phyloP scores from a whole-genome alignment of 345 rosid species.

The Moricandia moricandioides region DNA sequence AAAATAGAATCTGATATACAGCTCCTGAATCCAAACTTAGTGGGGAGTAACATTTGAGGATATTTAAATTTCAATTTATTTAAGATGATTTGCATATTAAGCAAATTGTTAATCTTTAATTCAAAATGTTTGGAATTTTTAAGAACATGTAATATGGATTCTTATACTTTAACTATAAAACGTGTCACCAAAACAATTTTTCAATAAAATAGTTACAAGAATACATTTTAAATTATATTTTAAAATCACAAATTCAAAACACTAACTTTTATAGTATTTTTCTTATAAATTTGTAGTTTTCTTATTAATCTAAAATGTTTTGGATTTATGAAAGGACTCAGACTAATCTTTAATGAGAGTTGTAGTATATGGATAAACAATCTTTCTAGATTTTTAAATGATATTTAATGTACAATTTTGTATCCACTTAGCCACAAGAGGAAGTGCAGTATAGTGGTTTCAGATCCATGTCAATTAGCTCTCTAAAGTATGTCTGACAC shows the following conservation, averaged over 20 bases:
- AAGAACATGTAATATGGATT: not conserved
- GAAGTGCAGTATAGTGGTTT: no score
- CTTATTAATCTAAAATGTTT: no score
- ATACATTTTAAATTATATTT: not conserved
- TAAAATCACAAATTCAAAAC: not conserved
- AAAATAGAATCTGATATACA: not conserved
- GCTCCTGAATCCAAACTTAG: not conserved
- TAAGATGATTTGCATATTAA: not conserved
- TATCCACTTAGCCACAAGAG: no score
- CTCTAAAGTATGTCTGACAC: no score
- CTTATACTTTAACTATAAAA: not conserved
- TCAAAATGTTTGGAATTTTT: not conserved
- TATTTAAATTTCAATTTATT: not conserved
- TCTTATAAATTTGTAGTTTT: no score
- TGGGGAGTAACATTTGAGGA: not conserved
- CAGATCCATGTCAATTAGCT: no score
- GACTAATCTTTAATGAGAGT: no score
- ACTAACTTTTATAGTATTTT: not conserved
- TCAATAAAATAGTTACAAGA: not conserved
- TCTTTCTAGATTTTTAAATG: no score
- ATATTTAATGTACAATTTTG: no score
- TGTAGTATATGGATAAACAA: no score
- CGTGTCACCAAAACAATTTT: not conserved
- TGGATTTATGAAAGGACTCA: no score
- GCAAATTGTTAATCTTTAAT: not conserved